Conservation (phyloP, 208 protist species). For the Strigomonas culicis region DNA sequence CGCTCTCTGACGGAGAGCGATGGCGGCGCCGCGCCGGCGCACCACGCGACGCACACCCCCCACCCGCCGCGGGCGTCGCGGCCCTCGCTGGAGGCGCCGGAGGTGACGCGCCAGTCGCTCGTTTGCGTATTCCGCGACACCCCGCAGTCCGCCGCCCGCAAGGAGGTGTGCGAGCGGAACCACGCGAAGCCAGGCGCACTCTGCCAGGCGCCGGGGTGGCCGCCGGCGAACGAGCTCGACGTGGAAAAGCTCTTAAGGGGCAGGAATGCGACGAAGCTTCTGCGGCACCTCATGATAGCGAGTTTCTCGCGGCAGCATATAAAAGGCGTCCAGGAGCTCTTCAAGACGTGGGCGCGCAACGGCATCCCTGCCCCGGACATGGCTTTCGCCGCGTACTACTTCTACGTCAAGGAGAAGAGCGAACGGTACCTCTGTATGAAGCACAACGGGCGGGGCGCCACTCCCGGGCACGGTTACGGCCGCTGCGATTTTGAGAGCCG, state of each 20-base stretch:
- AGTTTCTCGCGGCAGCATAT: slow-evolving; percentile 51
- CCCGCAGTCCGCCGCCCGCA: slow-evolving; percentile 31
- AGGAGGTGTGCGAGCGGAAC: slow-evolving; percentile 30
- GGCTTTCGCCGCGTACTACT: slow-evolving; percentile 74
- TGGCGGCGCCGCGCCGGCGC: slow-evolving; percentile 16
- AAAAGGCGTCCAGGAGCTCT: slow-evolving; percentile 43
- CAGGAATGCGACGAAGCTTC: slow-evolving; percentile 38
- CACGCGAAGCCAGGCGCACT: slow-evolving; percentile 20
- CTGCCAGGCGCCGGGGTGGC: slow-evolving; percentile 28
- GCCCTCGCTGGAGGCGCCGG: slow-evolving; percentile 27
- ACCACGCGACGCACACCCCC: slow-evolving; percentile 21
- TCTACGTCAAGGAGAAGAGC: slow-evolving; percentile 64
- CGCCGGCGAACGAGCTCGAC: slow-evolving; percentile 33
- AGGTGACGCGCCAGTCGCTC: slow-evolving; percentile 39
- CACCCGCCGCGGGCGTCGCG: slow-evolving; percentile 23
- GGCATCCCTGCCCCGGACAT: slow-evolving; percentile 62
- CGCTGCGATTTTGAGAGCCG: slow-evolving; percentile 66
- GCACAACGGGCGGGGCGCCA: slow-evolving; percentile 62
- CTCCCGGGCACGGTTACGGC: slow-evolving; percentile 49
- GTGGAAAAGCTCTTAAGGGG: slow-evolving; percentile 37
- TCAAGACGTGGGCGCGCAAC: slow-evolving; percentile 57
- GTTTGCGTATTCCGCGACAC: slow-evolving; percentile 50
- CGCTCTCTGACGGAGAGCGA: slow-evolving; percentile 23
- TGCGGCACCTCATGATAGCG: slow-evolving; percentile 61
- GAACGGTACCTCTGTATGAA: slow-evolving; percentile 65